These are phyloP conservation scores for Puccinia polysora DNA, from an alignment of 1,284 basidiomycete genomes.

Conservation along the genomic window DNA sequence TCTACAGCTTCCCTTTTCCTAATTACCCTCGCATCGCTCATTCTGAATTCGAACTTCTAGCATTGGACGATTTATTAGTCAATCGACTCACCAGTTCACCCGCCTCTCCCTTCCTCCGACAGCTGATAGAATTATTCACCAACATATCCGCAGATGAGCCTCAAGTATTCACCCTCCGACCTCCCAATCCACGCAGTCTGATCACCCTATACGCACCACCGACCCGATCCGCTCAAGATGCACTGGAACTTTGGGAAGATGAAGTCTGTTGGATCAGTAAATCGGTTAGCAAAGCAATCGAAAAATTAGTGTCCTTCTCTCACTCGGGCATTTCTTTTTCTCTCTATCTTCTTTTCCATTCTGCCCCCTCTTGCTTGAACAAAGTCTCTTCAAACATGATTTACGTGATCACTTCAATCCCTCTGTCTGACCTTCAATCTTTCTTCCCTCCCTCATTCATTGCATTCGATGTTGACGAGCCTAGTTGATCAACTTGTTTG, in stretches of 20 bases:
- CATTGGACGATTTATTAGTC: constrained; percentile 37
- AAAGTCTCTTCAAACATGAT: not conserved
- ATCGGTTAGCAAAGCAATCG: constrained; percentile 46
- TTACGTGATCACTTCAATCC: not conserved
- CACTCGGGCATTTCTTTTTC: not conserved
- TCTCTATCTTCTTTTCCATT: not conserved
- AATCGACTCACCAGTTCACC: constrained; percentile 30
- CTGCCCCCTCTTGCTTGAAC: not conserved
- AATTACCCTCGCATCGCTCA: not conserved
- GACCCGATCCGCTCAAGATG: constrained; percentile 59
- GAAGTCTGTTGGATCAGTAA: constrained; percentile 66
- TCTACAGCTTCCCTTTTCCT: not conserved
- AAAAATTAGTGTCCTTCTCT: not conserved
- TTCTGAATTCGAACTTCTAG: not conserved
- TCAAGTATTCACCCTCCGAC: constrained; percentile 71
- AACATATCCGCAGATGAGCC: constrained; percentile 60
- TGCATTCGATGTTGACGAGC: constrained; percentile 10
- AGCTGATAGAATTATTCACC: constrained; percentile 35
- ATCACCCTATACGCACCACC: constrained; percentile 81
- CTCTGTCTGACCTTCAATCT: constrained; percentile 26
- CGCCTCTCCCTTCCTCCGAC: constrained; percentile 26
- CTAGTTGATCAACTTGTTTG: constrained; percentile 72
- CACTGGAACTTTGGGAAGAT: constrained; percentile 69
- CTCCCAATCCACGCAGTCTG: constrained; percentile 64
- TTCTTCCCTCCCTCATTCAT: constrained; percentile 18